These are phyloP conservation scores for Neofusicoccum kwambonambiense DNA, from an alignment of 2,329 filamentous ascomycete species.

Conservation along the genomic window DNA sequence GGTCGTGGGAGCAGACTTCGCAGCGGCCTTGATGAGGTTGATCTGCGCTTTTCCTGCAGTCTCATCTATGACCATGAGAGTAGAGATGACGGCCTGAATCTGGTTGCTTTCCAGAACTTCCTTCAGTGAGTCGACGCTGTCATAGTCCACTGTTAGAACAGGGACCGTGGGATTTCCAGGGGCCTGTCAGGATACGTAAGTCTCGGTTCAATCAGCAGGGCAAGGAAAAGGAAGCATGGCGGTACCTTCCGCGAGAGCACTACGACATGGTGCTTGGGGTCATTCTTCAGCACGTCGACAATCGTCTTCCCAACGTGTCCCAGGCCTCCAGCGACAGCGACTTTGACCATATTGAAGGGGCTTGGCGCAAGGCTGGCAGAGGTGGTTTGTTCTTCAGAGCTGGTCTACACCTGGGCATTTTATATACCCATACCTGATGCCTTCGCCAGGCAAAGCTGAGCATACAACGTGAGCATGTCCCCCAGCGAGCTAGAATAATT, in stretches of 20 bases:
- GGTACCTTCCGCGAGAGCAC: conserved; percentile 44
- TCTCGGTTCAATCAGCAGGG: background rate
- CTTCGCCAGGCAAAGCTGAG: too few relatives aligned
- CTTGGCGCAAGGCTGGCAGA: too few relatives aligned
- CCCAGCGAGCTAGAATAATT: too few relatives aligned
- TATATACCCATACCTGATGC: too few relatives aligned
- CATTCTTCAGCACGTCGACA: conserved; percentile 43
- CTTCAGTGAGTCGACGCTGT: conserved; percentile 29
- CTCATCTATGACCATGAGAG: conserved; percentile 35
- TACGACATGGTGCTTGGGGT: conserved; percentile 39
- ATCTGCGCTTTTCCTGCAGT: conserved; percentile 35
- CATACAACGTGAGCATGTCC: too few relatives aligned
- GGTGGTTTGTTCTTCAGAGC: too few relatives aligned
- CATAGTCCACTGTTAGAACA: conserved; percentile 32
- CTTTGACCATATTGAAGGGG: conserved; percentile 33
- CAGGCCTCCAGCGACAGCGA: conserved; percentile 50
- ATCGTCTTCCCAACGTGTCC: conserved; percentile 48
- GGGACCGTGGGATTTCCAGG: background rate
- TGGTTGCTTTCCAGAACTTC: conserved; percentile 37
- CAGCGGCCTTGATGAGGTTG: conserved; percentile 48
- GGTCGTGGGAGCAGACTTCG: conserved; percentile 37
- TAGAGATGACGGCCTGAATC: conserved; percentile 48
- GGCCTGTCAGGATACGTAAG: background rate
- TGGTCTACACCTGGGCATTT: too few relatives aligned
- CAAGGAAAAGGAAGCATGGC: background rate